A percentile compares a stretch with the other conserved stretches of the same genome.
Conservation (phyloP, 2,329 filamentous ascomycete species). For the Lecanicillium sp. region DNA sequence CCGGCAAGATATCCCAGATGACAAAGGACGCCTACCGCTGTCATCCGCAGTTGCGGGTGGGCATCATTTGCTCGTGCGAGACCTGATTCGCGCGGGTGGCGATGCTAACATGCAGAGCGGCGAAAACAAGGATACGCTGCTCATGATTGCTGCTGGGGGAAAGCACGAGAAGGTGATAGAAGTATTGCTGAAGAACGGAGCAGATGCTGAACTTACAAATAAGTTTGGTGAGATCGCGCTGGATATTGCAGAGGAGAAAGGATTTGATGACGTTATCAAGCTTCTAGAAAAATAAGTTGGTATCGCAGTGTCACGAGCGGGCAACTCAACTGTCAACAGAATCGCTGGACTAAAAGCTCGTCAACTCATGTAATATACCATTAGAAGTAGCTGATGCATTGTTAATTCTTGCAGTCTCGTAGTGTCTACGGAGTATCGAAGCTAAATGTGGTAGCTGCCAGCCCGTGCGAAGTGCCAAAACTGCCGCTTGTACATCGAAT, state of each 20-base stretch:
- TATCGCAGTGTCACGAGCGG: background rate
- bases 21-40: background rate
- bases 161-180: constrained; percentile 11
- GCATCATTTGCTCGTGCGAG: constrained; percentile 4
- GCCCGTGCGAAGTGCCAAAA: too few relatives aligned
- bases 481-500: too few relatives aligned
- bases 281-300: background rate
- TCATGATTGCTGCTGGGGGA: background rate
- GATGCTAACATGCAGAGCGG: constrained; percentile 5
- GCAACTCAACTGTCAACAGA: too few relatives aligned
- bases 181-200: constrained; percentile 6
- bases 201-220: background rate
- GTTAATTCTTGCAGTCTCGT: too few relatives aligned
- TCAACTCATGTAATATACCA: too few relatives aligned
- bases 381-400: too few relatives aligned
- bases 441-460: too few relatives aligned
- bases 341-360: too few relatives aligned
- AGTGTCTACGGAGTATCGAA: too few relatives aligned
- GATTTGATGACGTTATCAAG: background rate
- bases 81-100: constrained; percentile 3
- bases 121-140: background rate
- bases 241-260: constrained; percentile 6
- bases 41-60: background rate
- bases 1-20: constrained; percentile 2
- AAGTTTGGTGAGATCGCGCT: constrained; percentile 9